phyloP scores from a whole-genome alignment of 306 rosid species.

The Glycine soja region DNA sequence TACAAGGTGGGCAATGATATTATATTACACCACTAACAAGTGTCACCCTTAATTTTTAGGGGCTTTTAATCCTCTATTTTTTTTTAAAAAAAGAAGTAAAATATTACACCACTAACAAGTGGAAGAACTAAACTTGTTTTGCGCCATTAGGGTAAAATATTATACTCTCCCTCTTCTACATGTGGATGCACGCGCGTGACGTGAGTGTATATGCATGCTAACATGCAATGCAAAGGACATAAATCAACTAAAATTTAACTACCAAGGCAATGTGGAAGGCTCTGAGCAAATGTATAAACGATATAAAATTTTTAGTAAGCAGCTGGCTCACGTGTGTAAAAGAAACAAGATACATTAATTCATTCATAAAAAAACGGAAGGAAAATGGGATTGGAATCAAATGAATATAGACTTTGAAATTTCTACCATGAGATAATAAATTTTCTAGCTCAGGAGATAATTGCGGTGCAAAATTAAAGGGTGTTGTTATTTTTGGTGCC shows the following conservation, averaged over 20 bases:
- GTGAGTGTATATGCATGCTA: not conserved
- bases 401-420: not conserved
- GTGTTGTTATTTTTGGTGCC: not conserved
- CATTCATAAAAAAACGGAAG: too few relatives aligned
- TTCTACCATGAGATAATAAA: not conserved
- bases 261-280: too few relatives aligned
- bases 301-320: too few relatives aligned
- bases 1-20: not conserved
- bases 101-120: not conserved
- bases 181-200: not conserved
- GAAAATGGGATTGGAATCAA: not conserved
- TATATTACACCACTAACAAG: not conserved
- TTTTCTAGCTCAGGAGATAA: too few relatives aligned
- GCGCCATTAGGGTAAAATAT: too few relatives aligned
- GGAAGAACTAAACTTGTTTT: not conserved
- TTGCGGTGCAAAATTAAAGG: not conserved
- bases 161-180: not conserved
- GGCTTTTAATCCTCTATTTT: too few relatives aligned
- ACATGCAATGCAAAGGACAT: not conserved
- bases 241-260: not conserved
- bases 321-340: too few relatives aligned
- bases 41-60: too few relatives aligned
- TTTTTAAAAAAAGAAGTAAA: too few relatives aligned
- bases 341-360: too few relatives aligned
- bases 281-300: too few relatives aligned